phyloP scores from a whole-genome alignment of 139 green algal genomes.

The Chlorokybus atmophyticus region DNA sequence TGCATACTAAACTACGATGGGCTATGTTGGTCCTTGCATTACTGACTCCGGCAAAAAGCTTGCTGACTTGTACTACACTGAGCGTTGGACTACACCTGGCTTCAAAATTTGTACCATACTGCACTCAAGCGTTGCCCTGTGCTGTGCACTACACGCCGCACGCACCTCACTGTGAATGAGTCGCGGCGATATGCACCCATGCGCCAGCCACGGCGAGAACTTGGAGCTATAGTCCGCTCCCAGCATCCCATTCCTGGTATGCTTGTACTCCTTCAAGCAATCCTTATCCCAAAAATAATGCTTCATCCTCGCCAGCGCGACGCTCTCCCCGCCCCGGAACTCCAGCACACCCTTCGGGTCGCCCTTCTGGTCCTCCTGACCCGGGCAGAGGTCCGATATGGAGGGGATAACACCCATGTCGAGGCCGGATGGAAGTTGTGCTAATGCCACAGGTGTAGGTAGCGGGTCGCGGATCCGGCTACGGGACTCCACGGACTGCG shows the following conservation, averaged over 20 bases:
- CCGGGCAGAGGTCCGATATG: no score
- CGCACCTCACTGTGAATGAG: constrained; percentile 43
- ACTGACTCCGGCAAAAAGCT: no score
- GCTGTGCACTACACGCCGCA: no score
- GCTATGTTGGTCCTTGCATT: no score
- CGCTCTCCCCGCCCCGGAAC: constrained; percentile 79
- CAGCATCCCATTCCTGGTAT: constrained; percentile 85
- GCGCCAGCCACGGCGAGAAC: constrained; percentile 74
- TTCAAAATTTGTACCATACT: no score
- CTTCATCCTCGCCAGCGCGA: constrained; percentile 67
- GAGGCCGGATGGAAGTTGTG: no score
- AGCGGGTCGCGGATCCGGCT: not conserved
- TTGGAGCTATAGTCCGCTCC: constrained; percentile 90
- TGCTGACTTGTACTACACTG: no score
- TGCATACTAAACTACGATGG: no score
- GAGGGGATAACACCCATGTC: no score
- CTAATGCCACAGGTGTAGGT: not conserved
- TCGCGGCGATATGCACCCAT: constrained; percentile 78
- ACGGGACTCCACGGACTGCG: constrained; percentile 17
- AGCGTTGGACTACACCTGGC: no score
- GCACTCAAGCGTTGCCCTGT: no score
- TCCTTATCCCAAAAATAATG: constrained; percentile 74
- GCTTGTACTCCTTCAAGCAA: constrained; percentile 37
- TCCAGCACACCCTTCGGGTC: constrained; percentile 46
- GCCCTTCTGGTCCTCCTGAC: no score